Conservation (phyloP, 2,329 filamentous ascomycete genomes). For the Monosporascus sp. region DNA sequence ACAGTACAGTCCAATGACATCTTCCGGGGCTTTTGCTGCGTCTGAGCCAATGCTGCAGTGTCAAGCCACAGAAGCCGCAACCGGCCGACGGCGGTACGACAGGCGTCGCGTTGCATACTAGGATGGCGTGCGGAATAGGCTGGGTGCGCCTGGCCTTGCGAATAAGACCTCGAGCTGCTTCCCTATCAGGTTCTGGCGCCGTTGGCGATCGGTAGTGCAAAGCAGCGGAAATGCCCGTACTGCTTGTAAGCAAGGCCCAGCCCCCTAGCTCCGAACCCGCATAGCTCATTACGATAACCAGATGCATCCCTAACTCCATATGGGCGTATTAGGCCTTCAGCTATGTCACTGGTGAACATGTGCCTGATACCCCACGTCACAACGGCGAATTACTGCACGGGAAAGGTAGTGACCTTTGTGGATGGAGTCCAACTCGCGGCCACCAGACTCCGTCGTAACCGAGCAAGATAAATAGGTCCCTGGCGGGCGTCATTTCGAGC, state of each 20-base stretch:
- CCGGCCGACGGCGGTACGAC: neutral
- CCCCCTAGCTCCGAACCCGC: too few relatives aligned
- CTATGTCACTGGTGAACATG: neutral
- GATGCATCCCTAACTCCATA: neutral
- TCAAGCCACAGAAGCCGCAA: neutral
- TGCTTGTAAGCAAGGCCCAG: too few relatives aligned
- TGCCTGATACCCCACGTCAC: neutral
- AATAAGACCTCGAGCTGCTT: neutral
- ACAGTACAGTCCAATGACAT: neutral
- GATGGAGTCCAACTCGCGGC: neutral
- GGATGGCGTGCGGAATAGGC: neutral
- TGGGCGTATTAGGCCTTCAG: neutral
- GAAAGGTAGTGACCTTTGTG: neutral
- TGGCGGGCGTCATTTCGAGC: neutral
- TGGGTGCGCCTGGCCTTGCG: neutral
- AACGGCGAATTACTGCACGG: neutral
- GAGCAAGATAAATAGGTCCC: neutral
- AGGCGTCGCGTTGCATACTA: neutral
- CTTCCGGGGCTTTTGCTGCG: neutral
- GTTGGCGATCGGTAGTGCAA: too few relatives aligned
- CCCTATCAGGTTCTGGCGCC: neutral
- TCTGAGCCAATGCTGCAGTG: neutral
- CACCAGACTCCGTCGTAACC: neutral
- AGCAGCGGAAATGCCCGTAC: too few relatives aligned
- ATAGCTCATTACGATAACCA: neutral